phyloP scores from a whole-genome alignment of 164 flowering plant species.

The Liquidambar formosana region DNA sequence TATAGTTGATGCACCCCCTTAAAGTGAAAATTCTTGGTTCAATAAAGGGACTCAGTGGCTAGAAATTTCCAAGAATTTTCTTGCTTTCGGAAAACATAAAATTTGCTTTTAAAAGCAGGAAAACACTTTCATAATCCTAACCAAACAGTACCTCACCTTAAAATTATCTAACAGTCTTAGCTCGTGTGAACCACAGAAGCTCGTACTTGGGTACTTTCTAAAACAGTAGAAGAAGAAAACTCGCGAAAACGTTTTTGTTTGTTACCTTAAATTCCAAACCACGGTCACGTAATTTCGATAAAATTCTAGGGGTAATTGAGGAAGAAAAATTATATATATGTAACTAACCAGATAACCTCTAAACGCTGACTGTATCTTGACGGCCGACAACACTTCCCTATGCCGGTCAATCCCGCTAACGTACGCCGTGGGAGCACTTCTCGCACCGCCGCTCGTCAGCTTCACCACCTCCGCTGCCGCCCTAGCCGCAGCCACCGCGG shows the following conservation, averaged over 20 bases:
- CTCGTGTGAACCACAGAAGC: too few species aligned
- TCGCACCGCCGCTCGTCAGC: constrained; percentile 48
- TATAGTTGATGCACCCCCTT: too few species aligned
- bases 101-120: too few species aligned
- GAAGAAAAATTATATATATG: not conserved
- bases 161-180: too few species aligned
- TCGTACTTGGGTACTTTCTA: not conserved
- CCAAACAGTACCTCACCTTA: too few species aligned
- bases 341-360: constrained; percentile 77
- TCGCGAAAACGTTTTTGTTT: not conserved
- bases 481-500: constrained; percentile 78
- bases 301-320: constrained; percentile 5
- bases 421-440: constrained; percentile 20
- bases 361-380: constrained; percentile 73
- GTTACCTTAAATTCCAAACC: too few species aligned
- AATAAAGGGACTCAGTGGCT: too few species aligned
- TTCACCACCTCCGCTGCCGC: constrained; percentile 86
- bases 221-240: not conserved
- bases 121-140: too few species aligned
- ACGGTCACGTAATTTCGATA: not conserved
- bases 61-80: too few species aligned
- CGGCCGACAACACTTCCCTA: constrained; percentile 47
- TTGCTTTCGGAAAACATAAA: too few species aligned
- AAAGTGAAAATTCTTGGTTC: not conserved
- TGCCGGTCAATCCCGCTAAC: constrained; percentile 18